Conservation (phyloP, 2,329 filamentous ascomycete species). For the Apiospora rasikravindrae region DNA sequence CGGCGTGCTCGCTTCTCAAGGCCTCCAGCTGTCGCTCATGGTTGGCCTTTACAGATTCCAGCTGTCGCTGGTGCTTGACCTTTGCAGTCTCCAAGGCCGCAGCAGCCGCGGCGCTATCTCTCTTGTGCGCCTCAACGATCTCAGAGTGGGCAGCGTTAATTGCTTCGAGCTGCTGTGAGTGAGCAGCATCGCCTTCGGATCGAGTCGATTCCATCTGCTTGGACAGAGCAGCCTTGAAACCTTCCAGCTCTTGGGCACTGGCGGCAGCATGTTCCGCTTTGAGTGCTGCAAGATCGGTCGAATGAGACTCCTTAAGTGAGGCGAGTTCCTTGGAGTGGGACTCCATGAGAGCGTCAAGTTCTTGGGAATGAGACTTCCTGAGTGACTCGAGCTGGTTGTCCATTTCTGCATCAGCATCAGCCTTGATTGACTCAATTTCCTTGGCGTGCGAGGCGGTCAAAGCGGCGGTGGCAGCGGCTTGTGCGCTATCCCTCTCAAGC, state of each 20-base stretch:
- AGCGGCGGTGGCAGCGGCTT: conserved; percentile 28
- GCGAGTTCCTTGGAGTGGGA: conserved; percentile 34
- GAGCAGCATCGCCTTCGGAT: conserved; percentile 25
- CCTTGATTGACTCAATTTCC: conserved; percentile 13
- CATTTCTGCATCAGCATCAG: conserved; percentile 22
- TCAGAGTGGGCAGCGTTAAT: conserved; percentile 35
- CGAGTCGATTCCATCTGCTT: conserved; percentile 41
- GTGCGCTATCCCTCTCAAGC: conserved; percentile 32
- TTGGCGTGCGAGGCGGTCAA: conserved; percentile 15
- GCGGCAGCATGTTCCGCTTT: conserved; percentile 36
- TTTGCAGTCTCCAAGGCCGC: conserved; percentile 24
- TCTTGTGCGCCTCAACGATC: conserved; percentile 39
- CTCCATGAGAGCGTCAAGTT: conserved; percentile 33
- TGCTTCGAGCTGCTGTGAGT: conserved; percentile 27
- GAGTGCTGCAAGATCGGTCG: conserved; percentile 36
- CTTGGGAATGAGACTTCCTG: conserved; percentile 35
- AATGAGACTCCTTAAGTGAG: conserved; percentile 35
- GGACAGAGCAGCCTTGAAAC: conserved; percentile 37
- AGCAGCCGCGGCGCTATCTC: conserved; percentile 29
- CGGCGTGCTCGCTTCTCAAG: conserved; percentile 21
- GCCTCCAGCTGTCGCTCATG: conserved; percentile 23
- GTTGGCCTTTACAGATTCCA: conserved; percentile 23
- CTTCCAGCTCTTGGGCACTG: conserved; percentile 37
- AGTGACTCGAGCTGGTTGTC: conserved; percentile 34
- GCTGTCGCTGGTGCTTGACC: conserved; percentile 19